Conservation (phyloP, 2,329 filamentous ascomycete genomes). For the Leptographium radiaticola region DNA sequence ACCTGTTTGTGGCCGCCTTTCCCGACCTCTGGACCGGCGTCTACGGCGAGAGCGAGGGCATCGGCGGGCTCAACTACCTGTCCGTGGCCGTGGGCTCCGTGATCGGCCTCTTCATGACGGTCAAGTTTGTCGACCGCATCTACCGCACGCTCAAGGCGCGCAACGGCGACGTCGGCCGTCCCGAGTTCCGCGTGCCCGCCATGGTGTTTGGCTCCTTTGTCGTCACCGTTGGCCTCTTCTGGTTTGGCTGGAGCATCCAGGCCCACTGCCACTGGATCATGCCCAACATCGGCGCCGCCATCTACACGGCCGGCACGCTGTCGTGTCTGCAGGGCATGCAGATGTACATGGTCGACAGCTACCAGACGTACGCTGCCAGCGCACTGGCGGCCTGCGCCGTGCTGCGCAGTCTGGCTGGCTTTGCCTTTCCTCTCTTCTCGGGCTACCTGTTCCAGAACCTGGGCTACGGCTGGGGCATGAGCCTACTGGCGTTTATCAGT, state of each 20-base stretch:
- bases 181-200: background rate
- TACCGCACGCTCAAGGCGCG: background rate
- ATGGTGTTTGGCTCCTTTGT: background rate
- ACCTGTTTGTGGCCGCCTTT: background rate
- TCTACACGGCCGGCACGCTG: slow-evolving; percentile 20
- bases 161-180: background rate
- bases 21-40: background rate
- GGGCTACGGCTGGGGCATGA: slow-evolving; percentile 33
- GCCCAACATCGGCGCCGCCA: slow-evolving; percentile 13
- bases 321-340: slow-evolving; percentile 20
- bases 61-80: background rate
- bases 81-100: background rate
- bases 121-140: background rate
- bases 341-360: slow-evolving; percentile 43
- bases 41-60: background rate
- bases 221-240: background rate
- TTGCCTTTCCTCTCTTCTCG: slow-evolving; percentile 43
- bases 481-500: slow-evolving; percentile 26
- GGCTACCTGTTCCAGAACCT: slow-evolving; percentile 40
- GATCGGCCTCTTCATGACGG: background rate
- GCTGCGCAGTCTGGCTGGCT: slow-evolving; percentile 39
- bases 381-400: slow-evolving; percentile 49
- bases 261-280: slow-evolving; percentile 4
- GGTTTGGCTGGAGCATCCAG: slow-evolving; percentile 21
- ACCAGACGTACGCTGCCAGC: slow-evolving; percentile 35